Conservation (phyloP, 2,329 filamentous ascomycete genomes). For the Alternaria angustiovoidea region DNA sequence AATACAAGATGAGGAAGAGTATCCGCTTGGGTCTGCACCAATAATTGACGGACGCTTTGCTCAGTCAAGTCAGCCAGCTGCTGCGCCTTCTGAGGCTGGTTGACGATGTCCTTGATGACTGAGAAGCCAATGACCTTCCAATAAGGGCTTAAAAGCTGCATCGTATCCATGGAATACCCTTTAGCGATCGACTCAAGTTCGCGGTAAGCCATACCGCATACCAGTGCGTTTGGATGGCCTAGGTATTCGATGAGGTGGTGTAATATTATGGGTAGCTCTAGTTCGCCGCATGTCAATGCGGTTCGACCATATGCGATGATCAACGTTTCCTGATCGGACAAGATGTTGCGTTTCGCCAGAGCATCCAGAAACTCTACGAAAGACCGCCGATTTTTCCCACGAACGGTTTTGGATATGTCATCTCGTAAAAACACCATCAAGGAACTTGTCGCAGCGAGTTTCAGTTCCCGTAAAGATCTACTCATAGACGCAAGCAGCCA, state of each 20-base stretch:
- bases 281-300: constrained; percentile 75
- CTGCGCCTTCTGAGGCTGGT: constrained; percentile 81
- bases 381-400: constrained; percentile 71
- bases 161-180: constrained; percentile 66
- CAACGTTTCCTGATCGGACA: constrained; percentile 79
- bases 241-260: constrained; percentile 86
- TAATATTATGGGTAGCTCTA: constrained; percentile 86
- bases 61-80: constrained; percentile 82
- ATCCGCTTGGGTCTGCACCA: constrained; percentile 78
- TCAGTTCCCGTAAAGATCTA: constrained; percentile 84
- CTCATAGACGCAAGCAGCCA: constrained; percentile 83
- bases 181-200: constrained; percentile 81
- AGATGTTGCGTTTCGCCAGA: constrained; percentile 72
- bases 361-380: constrained; percentile 75
- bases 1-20: constrained; percentile 88
- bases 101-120: constrained; percentile 81
- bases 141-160: constrained; percentile 81
- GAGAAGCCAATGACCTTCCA: constrained; percentile 86
- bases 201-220: constrained; percentile 82
- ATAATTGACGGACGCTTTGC: constrained; percentile 76
- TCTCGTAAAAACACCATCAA: constrained; percentile 71
- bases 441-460: constrained; percentile 77
- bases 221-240: constrained; percentile 79
- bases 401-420: constrained; percentile 57
- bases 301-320: constrained; percentile 88